Conservation (phyloP, 441 rosid species). For the Syzygium syzygioides region DNA sequence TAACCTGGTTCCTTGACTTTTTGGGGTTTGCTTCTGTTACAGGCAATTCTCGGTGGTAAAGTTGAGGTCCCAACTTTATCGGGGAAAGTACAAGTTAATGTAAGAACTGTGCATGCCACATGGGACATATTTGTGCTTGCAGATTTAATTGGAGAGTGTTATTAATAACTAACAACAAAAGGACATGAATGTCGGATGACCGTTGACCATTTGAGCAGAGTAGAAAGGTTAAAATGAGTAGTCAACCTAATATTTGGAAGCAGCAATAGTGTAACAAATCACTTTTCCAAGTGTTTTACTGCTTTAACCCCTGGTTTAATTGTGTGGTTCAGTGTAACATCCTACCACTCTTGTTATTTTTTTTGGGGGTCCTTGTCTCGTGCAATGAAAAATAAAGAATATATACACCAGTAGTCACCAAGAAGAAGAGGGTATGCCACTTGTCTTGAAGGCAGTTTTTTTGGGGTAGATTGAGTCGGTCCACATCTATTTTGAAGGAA, state of each 20-base stretch:
- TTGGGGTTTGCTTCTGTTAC: constrained; percentile 21
- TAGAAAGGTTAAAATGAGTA: neutral
- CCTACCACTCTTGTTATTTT: neutral
- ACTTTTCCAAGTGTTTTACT: neutral
- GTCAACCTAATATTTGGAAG: neutral
- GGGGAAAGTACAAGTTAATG: constrained; percentile 63
- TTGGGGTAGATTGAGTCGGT: neutral
- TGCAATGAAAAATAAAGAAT: neutral
- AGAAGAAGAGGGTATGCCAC: neutral
- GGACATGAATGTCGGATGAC: neutral
- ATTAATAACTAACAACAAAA: neutral
- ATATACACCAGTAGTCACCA: neutral
- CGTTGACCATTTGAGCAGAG: neutral
- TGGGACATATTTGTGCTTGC: neutral
- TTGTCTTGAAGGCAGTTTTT: neutral
- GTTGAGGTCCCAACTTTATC: constrained; percentile 80
- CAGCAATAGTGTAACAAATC: neutral
- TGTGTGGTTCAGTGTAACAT: neutral
- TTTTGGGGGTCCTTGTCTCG: neutral
- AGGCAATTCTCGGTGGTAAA: constrained; percentile 92
- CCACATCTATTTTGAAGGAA: neutral
- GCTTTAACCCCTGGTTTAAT: neutral
- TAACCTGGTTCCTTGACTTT: neutral
- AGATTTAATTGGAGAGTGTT: neutral
- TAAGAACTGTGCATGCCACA: constrained; percentile 22